Percentiles rank a stretch among this genome's conserved stretches.
These are phyloP conservation scores for Fusarium oligoseptatum DNA, from an alignment of 2,329 filamentous ascomycete genomes.

Conservation along the genomic window DNA sequence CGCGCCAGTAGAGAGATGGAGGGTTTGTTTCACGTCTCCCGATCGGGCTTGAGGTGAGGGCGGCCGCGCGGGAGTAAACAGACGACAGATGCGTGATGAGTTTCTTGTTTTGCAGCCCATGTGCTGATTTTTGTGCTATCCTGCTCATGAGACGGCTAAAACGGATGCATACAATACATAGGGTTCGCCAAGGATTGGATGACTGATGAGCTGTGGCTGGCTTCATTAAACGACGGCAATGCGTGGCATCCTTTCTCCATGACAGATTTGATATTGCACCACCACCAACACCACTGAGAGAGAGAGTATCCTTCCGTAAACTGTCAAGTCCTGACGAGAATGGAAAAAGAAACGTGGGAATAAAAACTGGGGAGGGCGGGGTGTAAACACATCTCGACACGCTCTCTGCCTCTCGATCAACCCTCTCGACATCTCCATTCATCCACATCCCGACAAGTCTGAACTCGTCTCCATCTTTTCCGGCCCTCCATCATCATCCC, in stretches of 20 bases:
- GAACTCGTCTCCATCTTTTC: constrained; percentile 32
- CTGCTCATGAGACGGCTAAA: background rate
- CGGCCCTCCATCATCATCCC: constrained; percentile 21
- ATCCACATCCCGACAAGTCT: constrained; percentile 12
- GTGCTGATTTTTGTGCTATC: constrained; percentile 20
- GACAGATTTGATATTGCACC: background rate
- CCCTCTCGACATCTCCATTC: background rate
- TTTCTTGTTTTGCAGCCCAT: constrained; percentile 8
- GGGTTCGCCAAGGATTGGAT: constrained; percentile 22
- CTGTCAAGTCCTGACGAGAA: constrained; percentile 16
- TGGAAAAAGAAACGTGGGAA: constrained; percentile 21
- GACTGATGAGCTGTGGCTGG: background rate
- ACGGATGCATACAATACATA: constrained; percentile 4
- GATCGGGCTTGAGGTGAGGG: constrained; percentile 36
- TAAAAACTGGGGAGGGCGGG: constrained; percentile 8
- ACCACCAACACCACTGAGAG: constrained; percentile 8
- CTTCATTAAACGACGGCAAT: constrained; percentile 20
- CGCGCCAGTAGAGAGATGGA: background rate
- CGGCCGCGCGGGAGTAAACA: constrained; percentile 26
- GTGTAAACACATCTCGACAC: constrained; percentile 17
- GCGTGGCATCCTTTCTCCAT: constrained; percentile 28
- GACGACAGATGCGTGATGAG: constrained; percentile 11
- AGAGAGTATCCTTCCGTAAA: constrained; percentile 17
- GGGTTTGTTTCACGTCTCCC: constrained; percentile 43
- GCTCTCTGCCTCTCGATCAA: background rate